Evolutionary conservation across 306 rosid species (phyloP), one percentile per base, ranked within the genome.

Genomic region (Vachellia pachyceras): DNA sequence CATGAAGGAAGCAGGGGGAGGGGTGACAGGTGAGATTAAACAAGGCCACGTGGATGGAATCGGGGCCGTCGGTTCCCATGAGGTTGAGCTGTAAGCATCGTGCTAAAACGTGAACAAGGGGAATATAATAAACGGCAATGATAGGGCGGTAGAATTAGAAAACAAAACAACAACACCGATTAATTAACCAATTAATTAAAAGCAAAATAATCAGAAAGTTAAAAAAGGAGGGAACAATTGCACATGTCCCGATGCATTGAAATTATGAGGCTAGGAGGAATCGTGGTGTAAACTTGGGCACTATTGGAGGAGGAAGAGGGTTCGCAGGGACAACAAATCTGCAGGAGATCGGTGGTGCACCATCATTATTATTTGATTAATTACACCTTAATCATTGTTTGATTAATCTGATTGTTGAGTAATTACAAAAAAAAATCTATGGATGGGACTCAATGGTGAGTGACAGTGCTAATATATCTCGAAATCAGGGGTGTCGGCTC

Each of bases 81-180:
- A 85, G 76, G 92, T 85, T 88, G 92, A 91, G 97, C 94, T 95
- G 97, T 95, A 86, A 85, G 70, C 94, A 80, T 90, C 97, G 94
- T 95, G 97, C 95, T 61, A 61, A 83, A 91, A 92, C 97, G 97
- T 95, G 97, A 91, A 84, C 33, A 63, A 80, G 58, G 58, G 67
- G 90, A 90, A 91, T 91, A 92, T 82, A 87, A 84, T 79, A 89
- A 69, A 17, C 67, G 50, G 80, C 22, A 49, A 88, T 90, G 91
- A 88, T 87, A 83, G 86, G 14, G 14, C 10, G 55, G 78, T 82
- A 88, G 86, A 35, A 65, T 18, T 76, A 82, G 23, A 84, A 10
- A 7, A 17, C 9, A 85, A 86, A 87, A 81, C 7, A 15, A 50
- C 0, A 52, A 52, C 82, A 11, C 5, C n/a, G 22, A 58, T 58